phyloP scores from a whole-genome alignment of 2,329 filamentous ascomycete species.

The Westerdykella sp. region DNA sequence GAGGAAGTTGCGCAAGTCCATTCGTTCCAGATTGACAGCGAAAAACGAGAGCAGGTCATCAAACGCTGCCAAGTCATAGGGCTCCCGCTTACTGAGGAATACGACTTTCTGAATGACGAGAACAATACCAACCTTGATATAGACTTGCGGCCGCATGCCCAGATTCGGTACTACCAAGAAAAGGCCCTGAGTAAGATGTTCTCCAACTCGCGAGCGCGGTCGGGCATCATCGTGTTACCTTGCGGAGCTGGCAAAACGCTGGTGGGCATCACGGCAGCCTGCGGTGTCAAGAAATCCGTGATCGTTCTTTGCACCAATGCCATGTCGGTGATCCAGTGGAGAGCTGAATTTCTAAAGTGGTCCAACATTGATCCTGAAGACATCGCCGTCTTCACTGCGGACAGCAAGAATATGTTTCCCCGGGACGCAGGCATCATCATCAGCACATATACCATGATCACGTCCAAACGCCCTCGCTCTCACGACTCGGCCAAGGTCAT shows the following conservation, averaged over 20 bases:
- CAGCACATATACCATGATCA: slow-evolving; percentile 99
- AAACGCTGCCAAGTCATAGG: slow-evolving; percentile 83
- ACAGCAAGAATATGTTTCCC: slow-evolving; percentile 79
- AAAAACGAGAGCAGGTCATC: slow-evolving; percentile 77
- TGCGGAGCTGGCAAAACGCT: slow-evolving; percentile 96
- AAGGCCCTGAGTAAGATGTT: slow-evolving; percentile 99
- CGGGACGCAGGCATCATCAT: slow-evolving; percentile 94
- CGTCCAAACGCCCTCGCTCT: slow-evolving; percentile 75
- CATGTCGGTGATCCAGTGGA: slow-evolving; percentile 97
- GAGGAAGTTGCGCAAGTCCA: slow-evolving; percentile 85
- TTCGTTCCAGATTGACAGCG: slow-evolving; percentile 82
- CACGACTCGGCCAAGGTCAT: slow-evolving; percentile 97
- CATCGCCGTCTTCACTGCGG: slow-evolving; percentile 90
- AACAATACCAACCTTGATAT: slow-evolving; percentile 89
- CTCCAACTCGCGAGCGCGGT: slow-evolving; percentile 93
- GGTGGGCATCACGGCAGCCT: slow-evolving; percentile 96
- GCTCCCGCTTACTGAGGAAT: slow-evolving; percentile 88
- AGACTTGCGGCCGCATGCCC: slow-evolving; percentile 79
- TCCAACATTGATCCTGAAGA: slow-evolving; percentile 95
- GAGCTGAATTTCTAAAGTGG: slow-evolving; percentile 95
- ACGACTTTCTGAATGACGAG: slow-evolving; percentile 90
- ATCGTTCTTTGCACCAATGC: slow-evolving; percentile 94
- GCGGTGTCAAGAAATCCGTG: slow-evolving; percentile 93
- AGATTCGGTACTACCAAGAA: slow-evolving; percentile 92
- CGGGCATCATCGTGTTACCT: slow-evolving; percentile 92